Conservation (phyloP, 2,329 filamentous ascomycete species). For the Trichoderma gracile region DNA sequence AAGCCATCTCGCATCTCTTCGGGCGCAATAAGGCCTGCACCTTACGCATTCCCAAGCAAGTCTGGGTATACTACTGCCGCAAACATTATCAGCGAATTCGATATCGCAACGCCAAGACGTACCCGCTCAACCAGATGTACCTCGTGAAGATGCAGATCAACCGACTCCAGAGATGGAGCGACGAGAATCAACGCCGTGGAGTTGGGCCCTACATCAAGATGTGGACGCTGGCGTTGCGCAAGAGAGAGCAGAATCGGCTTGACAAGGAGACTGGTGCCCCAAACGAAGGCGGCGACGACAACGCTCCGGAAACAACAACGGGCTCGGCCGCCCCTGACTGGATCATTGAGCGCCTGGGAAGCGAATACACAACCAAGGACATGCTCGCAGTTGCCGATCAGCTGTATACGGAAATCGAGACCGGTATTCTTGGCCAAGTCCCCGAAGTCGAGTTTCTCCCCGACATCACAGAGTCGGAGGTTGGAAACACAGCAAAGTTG, state of each 20-base stretch:
- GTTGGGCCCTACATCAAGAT: constrained; percentile 39
- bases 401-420: constrained; percentile 48
- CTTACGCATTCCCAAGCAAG: constrained; percentile 63
- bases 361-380: constrained; percentile 50
- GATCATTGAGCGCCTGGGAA: constrained; percentile 49
- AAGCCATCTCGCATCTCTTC: constrained; percentile 79
- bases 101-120: constrained; percentile 65
- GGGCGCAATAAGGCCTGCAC: constrained; percentile 81
- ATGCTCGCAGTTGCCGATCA: constrained; percentile 51
- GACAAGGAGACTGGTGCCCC: constrained; percentile 34
- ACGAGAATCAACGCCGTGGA: constrained; percentile 44
- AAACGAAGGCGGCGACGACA: constrained; percentile 40
- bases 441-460: constrained; percentile 62
- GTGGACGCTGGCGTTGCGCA: constrained; percentile 65
- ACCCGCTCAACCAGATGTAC: constrained; percentile 63
- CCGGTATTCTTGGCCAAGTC: constrained; percentile 47
- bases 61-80: constrained; percentile 77
- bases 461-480: constrained; percentile 48
- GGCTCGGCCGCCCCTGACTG: constrained; percentile 51
- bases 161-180: constrained; percentile 64
- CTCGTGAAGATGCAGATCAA: constrained; percentile 64
- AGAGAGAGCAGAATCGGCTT: constrained; percentile 63
- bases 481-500: constrained; percentile 32
- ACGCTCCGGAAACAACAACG: constrained; percentile 33
- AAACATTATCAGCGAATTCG: constrained; percentile 79